A percentile compares a stretch with the other conserved stretches of the same genome.
These are phyloP conservation scores for Fusarium annulatum DNA, from an alignment of 2,329 filamentous ascomycete species.

Conservation along the genomic window DNA sequence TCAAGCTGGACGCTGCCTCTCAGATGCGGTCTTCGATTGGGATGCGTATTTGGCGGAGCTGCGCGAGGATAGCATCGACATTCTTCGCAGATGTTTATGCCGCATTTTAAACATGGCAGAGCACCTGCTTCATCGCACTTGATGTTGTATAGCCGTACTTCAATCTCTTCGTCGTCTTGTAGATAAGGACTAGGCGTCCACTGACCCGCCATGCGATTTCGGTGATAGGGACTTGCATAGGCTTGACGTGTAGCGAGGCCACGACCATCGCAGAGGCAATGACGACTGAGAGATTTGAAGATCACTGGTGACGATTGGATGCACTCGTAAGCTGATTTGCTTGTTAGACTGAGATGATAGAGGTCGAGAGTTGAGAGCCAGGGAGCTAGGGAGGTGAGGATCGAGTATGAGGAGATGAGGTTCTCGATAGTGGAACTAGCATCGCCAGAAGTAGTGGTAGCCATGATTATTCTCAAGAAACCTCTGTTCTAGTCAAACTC, in stretches of 20 bases:
- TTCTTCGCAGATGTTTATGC: conserved; percentile 37
- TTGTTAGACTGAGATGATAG: conserved; percentile 17
- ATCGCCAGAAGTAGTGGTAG: accelerated
- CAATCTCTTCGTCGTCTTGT: conserved; percentile 14
- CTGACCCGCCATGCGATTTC: background rate
- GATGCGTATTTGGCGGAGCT: background rate
- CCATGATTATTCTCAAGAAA: background rate
- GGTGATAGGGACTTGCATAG: background rate
- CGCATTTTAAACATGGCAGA: conserved; percentile 27
- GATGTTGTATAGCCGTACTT: conserved; percentile 19
- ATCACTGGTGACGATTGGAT: background rate
- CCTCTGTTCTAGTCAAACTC: no score
- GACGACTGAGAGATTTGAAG: conserved; percentile 13
- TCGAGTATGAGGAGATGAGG: conserved; percentile 27
- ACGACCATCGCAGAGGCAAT: conserved; percentile 29
- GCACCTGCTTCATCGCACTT: conserved; percentile 25
- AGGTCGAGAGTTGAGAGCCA: conserved; percentile 35
- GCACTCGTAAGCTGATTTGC: background rate
- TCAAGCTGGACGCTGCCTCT: background rate
- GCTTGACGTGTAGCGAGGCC: conserved; percentile 18
- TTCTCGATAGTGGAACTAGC: background rate
- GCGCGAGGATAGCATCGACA: conserved; percentile 29
- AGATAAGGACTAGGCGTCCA: background rate
- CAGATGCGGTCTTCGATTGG: conserved; percentile 19
- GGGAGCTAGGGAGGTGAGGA: conserved; percentile 20